phyloP scores from a whole-genome alignment of 1,284 basidiomycete genomes.

The Tranzscheliella williamsii region DNA sequence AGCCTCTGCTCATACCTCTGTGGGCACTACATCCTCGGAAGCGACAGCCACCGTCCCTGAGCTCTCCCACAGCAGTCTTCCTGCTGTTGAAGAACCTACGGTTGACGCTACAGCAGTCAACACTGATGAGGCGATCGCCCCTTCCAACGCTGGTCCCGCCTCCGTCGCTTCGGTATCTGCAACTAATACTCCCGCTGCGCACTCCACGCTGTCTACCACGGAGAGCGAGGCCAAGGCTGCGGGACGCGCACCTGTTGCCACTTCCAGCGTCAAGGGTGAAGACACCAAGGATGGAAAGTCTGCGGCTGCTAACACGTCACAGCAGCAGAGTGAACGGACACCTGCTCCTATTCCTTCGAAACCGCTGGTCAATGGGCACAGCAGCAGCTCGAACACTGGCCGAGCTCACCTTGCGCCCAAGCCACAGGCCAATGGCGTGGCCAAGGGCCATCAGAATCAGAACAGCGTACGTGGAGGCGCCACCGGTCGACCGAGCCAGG shows the following conservation, averaged over 20 bases:
- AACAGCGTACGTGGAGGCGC: conserved; percentile 6
- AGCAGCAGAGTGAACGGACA: conserved; percentile 10
- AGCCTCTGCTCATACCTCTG: conserved; percentile 22
- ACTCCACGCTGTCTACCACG: no score
- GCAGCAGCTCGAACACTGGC: conserved; percentile 1
- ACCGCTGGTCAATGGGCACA: conserved; percentile 23
- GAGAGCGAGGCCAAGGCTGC: no score
- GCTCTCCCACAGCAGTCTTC: no score
- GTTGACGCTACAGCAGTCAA: no score
- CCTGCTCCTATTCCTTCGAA: conserved; percentile 32
- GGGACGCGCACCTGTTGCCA: conserved; percentile 4
- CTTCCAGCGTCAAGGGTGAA: background rate
- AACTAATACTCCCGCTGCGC: no score
- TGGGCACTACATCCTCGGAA: no score
- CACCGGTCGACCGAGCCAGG: conserved; percentile 7
- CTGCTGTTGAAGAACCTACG: no score
- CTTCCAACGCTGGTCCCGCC: no score
- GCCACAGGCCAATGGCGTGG: conserved; percentile 24
- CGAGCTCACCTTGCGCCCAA: conserved; percentile 23
- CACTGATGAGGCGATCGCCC: no score
- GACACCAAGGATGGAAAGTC: background rate
- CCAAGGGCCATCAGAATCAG: conserved; percentile 18
- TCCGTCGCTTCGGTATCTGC: no score
- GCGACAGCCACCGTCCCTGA: no score
- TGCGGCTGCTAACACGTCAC: background rate